These are phyloP conservation scores for Tetradesmus obliquus DNA, from an alignment of 139 green algal genomes.

Conservation along the genomic window DNA sequence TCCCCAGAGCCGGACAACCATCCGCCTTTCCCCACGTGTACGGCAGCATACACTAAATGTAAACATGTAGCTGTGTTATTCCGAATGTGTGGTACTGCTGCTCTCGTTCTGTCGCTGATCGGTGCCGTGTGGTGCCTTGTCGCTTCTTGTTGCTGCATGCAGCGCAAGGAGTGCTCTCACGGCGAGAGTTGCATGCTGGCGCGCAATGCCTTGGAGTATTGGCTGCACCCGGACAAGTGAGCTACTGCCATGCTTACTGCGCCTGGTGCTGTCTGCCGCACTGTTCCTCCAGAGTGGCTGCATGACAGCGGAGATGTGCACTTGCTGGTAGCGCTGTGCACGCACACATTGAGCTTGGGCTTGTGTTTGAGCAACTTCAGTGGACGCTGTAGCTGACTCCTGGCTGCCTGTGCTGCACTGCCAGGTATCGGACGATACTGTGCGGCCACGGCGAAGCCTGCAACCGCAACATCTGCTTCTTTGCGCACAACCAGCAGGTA, in stretches of 20 bases:
- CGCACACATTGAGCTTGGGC: too few relatives aligned
- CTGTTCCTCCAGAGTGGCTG: too few relatives aligned
- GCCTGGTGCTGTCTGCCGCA: not conserved
- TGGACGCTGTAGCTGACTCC: not conserved
- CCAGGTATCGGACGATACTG: conserved; percentile 31
- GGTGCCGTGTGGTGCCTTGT: too few relatives aligned
- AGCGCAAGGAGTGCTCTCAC: conserved; percentile 37
- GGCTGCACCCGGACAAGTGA: conserved; percentile 42
- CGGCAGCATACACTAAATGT: too few relatives aligned
- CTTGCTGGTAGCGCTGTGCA: too few relatives aligned
- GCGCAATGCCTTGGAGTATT: conserved; percentile 32
- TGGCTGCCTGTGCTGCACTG: not conserved
- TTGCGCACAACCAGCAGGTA: conserved; percentile 27
- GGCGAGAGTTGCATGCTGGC: conserved; percentile 1
- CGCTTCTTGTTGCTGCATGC: not conserved
- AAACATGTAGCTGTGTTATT: too few relatives aligned
- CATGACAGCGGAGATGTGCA: too few relatives aligned
- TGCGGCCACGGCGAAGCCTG: conserved; percentile 38
- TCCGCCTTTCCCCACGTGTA: too few relatives aligned
- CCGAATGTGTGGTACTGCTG: too few relatives aligned
- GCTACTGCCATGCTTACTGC: not conserved
- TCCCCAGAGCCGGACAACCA: too few relatives aligned
- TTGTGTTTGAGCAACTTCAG: too few relatives aligned
- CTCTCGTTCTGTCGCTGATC: too few relatives aligned
- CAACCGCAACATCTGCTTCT: conserved; percentile 43